A percentile compares a stretch with the other conserved stretches of the same genome.
Evolutionary conservation across 2,329 filamentous ascomycete genomes (phyloP).

Genomic region (Metarhizium anisopliae): DNA sequence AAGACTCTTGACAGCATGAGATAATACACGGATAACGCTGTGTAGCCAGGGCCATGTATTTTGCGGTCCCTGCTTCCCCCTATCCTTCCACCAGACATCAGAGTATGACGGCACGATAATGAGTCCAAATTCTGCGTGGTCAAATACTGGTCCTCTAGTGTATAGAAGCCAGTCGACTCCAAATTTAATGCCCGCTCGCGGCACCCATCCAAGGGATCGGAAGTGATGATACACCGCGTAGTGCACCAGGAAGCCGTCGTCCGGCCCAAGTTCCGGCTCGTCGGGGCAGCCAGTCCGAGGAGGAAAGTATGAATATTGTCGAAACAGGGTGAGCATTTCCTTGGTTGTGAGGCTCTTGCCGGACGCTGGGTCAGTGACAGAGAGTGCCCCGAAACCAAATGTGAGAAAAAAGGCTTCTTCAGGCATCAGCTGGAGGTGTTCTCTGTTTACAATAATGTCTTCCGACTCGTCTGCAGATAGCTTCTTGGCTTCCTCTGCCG

Average conservation of each 20-base stretch:
- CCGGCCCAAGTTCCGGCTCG: constrained; percentile 46
- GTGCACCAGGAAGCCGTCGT: constrained; percentile 76
- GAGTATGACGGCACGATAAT: constrained; percentile 77
- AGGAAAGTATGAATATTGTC: constrained; percentile 62
- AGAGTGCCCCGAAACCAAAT: constrained; percentile 69
- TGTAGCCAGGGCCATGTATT: constrained; percentile 77
- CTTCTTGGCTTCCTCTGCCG: not conserved
- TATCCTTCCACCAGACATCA: constrained; percentile 59
- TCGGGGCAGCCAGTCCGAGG: constrained; percentile 30
- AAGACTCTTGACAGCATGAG: constrained; percentile 82
- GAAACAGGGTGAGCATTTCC: constrained; percentile 57
- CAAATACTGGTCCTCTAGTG: constrained; percentile 83
- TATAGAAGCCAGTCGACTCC: constrained; percentile 93
- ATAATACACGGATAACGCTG: constrained; percentile 79
- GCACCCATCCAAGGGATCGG: constrained; percentile 89
- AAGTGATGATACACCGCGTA: constrained; percentile 96
- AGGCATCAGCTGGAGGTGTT: constrained; percentile 84
- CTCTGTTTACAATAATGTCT: constrained; percentile 39
- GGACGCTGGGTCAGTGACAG: constrained; percentile 45
- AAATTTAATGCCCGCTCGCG: constrained; percentile 88
- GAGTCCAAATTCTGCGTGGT: constrained; percentile 88
- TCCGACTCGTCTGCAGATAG: not conserved
- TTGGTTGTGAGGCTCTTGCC: constrained; percentile 37
- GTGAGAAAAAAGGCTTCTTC: constrained; percentile 89
- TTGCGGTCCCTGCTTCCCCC: constrained; percentile 38